Base-by-base conservation (phyloP, 306 rosid species). In the Pueraria montana region DNA sequence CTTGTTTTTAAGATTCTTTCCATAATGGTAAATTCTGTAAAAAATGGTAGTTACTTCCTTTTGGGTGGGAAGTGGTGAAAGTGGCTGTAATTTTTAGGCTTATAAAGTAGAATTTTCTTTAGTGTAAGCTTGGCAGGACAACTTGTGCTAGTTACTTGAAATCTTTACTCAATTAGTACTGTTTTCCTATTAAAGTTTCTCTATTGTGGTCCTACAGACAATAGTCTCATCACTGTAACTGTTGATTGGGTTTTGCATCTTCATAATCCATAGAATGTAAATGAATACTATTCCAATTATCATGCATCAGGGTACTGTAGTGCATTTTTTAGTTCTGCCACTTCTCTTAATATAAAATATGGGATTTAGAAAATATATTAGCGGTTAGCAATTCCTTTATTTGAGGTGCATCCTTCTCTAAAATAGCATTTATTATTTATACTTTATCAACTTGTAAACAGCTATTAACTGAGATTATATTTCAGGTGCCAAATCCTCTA, bases 401-500 rank as follows among this genome's bases (percentile, higher is more conserved):
- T 65, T 56, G 52, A 56, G 65, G 24, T 23, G 46, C 63, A 68
- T 79, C 43, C 56, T 36, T 0, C 26, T 79, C 11, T 34, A 43
- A 74, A 73, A 34, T 58, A 30, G 24, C n/a, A 42, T 62, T 49
- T 77, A 32, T 20, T 34, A 34, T 76, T 59, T 70, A 11, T 58
- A 23, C 27, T 59, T 20, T 79, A 62, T 68, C 78, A 10, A 26
- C 53, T 49, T 74, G 59, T 71, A 42, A 38, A 77, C 79, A 75
- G 45, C 45, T 76, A 48, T 5, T 79, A 74, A 82, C 63, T 76
- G 67, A 30, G 12, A 77, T 68, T 90, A 45, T 50, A 80, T 84
- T 82, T 80, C 92, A 96, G 99, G 91, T 96, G 56, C 99, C 99
- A 61, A 96, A 96, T 90, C 99, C 99, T 85, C 89, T 96, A 67